Evolutionary conservation across 805 yeast species (phyloP).

Genomic region (Sungouiozyma intestinalis): DNA sequence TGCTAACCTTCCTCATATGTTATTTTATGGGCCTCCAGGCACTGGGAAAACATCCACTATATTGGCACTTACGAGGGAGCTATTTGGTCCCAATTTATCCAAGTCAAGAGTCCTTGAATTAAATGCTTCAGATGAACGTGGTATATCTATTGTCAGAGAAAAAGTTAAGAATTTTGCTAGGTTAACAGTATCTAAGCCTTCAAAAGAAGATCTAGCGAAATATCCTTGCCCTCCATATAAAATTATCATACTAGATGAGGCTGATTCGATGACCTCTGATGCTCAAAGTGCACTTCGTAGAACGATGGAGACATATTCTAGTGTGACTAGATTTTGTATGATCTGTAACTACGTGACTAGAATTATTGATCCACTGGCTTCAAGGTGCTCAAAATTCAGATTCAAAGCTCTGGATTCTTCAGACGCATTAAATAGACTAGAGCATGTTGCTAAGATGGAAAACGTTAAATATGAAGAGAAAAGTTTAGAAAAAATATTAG

Average conservation of each 20-base stretch:
- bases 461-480: conserved; percentile 35
- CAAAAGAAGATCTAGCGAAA: conserved; percentile 50
- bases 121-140: conserved; percentile 88
- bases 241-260: conserved; percentile 85
- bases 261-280: conserved; percentile 94
- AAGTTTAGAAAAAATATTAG: conserved; percentile 52
- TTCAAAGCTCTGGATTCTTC: conserved; percentile 66
- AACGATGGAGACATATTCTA: conserved; percentile 85
- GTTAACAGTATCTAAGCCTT: conserved; percentile 70
- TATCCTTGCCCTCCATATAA: conserved; percentile 98
- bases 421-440: conserved; percentile 60
- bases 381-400: conserved; percentile 91
- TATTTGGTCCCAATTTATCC: conserved; percentile 63
- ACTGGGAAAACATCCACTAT: conserved; percentile 89
- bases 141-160: conserved; percentile 77
- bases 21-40: conserved; percentile 91
- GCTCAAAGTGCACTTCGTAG: conserved; percentile 94
- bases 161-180: conserved; percentile 83
- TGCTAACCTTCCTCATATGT: conserved; percentile 83
- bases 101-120: conserved; percentile 68
- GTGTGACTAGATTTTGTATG: conserved; percentile 84
- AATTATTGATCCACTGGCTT: conserved; percentile 92
- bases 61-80: conserved; percentile 67
- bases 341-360: conserved; percentile 95
- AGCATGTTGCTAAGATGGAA: conserved; percentile 45